Base-by-base conservation (phyloP, 306 rosid genomes). In the Castanopsis chinensis region DNA sequence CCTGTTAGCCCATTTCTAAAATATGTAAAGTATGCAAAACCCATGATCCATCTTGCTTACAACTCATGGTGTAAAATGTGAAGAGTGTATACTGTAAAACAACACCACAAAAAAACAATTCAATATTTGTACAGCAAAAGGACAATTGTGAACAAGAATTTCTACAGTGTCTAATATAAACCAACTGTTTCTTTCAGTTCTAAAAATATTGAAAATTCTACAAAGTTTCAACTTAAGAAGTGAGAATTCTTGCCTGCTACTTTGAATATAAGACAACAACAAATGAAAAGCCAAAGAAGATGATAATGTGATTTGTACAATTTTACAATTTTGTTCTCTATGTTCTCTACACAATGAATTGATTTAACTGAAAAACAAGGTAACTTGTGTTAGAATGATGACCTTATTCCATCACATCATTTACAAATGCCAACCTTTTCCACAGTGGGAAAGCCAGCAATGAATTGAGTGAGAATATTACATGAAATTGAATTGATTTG, bases 361-460 rank as follows among this genome's bases (percentile, higher is more conserved):
- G 77, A 82, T 74, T 80, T 78, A 80, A 87, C 80, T 74, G 64
- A 76, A 83, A 73, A 73, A 82, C 63, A 75, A 53, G 78, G 71
- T n/a, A 72, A 80, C 74, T 70, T 55, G 76, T 79, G 86, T 82
- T 72, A 85, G 84, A 81, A 77, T 78, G 71, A 41, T 9, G 85
- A 88, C 18, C 87, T 92, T 92, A 90, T 85, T 90, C 83, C 82
- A 67, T 82, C 76, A 78, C 82, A 78, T 80, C 86, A 92, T 92
- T 84, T 95, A 95, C 99, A 95, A 83, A 81, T 83, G 90, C 92
- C 88, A 86, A 78, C 79, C 84, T 21, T 82, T 82, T 53, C 70
- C 83, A 88, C 25, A 73, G 75, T 64, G 80, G 65, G 79, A 61
- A 79, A 71, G 87, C 69, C 35, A 75, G 87, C 86, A 86, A 92